These are phyloP conservation scores for Alliaria petiolata DNA, from an alignment of 345 rosid species.

Conservation along the genomic window DNA sequence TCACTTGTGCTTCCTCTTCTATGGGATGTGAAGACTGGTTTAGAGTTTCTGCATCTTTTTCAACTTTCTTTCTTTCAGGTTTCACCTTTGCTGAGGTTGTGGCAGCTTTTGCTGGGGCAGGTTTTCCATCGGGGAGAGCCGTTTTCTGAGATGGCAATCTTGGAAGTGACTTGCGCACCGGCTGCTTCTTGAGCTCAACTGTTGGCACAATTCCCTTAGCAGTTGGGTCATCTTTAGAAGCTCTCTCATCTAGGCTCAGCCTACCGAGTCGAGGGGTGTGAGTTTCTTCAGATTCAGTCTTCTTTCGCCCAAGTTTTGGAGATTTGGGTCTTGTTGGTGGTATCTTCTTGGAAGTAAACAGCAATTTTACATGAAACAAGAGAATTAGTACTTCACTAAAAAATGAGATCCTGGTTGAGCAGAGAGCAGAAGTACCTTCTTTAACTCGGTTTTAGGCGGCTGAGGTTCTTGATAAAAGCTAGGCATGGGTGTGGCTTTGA, in stretches of 20 bases:
- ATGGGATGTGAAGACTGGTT: conserved; percentile 23
- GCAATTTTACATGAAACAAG: neutral
- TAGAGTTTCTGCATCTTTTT: conserved; percentile 38
- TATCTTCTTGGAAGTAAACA: conserved; percentile 49
- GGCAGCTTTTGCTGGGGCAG: conserved; percentile 22
- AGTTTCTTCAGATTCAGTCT: conserved; percentile 62
- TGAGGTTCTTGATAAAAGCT: conserved; percentile 95
- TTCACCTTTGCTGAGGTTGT: conserved; percentile 30
- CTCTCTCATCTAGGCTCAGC: conserved; percentile 71
- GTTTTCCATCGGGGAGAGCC: conserved; percentile 37
- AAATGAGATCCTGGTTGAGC: neutral
- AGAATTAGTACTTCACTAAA: neutral
- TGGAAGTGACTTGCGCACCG: conserved; percentile 74
- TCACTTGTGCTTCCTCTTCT: conserved; percentile 31
- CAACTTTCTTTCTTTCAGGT: conserved; percentile 35
- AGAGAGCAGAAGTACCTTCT: conserved; percentile 56
- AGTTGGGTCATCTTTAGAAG: conserved; percentile 33
- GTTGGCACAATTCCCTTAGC: conserved; percentile 43
- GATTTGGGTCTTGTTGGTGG: conserved; percentile 96
- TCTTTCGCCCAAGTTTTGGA: conserved; percentile 92
- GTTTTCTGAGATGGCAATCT: conserved; percentile 84
- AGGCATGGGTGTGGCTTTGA: conserved; percentile 99
- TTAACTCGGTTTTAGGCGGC: conserved; percentile 77
- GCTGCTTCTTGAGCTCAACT: conserved; percentile 53
- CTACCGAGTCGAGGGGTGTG: conserved; percentile 38